These are phyloP conservation scores for Codiaeum variegatum DNA, from an alignment of 441 rosid species.

Conservation along the genomic window DNA sequence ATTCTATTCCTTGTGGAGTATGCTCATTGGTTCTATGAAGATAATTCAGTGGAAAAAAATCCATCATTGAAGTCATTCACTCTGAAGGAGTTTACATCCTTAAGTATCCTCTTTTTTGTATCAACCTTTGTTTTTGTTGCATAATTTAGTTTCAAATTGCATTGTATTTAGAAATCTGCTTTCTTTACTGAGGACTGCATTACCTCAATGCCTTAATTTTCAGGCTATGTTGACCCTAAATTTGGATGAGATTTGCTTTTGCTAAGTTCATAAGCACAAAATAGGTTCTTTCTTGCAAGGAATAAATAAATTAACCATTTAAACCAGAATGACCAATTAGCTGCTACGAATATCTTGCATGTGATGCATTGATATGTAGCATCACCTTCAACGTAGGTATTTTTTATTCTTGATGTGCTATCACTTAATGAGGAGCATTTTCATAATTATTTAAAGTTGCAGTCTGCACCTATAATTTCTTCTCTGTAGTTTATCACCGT, in stretches of 20 bases:
- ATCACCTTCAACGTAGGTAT: neutral
- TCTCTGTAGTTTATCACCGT: neutral
- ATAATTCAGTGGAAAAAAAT: conserved; percentile 86
- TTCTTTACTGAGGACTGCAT: neutral
- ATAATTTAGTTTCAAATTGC: neutral
- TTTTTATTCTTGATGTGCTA: neutral
- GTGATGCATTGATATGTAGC: neutral
- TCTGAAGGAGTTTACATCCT: conserved; percentile 83
- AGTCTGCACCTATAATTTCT: neutral
- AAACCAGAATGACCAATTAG: neutral
- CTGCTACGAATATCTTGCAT: neutral
- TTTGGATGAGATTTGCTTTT: neutral
- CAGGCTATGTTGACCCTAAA: neutral
- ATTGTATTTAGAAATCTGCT: neutral
- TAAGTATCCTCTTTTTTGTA: conserved; percentile 58
- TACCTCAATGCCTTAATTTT: neutral
- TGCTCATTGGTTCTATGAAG: conserved; percentile 97
- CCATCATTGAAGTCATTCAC: conserved; percentile 77
- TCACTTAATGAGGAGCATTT: neutral
- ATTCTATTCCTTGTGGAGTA: conserved; percentile 91
- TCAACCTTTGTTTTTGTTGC: neutral
- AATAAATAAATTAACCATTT: neutral
- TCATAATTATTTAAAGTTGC: neutral
- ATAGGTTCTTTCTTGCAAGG: neutral
- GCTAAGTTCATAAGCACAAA: neutral